These are phyloP conservation scores for Tetraselmis chui DNA, from an alignment of 139 green algal genomes.

Conservation along the genomic window DNA sequence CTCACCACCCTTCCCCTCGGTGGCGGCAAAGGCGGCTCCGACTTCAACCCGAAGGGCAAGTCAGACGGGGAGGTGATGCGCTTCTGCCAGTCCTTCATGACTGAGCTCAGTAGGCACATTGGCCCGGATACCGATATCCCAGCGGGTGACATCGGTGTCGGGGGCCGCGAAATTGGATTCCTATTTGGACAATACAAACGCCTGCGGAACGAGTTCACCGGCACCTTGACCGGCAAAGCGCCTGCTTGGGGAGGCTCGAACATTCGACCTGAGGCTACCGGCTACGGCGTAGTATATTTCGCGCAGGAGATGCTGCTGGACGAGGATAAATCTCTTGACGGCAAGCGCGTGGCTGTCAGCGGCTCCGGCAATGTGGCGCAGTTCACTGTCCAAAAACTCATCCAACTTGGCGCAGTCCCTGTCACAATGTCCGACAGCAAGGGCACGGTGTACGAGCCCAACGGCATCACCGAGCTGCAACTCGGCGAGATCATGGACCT, in stretches of 20 bases:
- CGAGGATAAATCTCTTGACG: constrained; percentile 27
- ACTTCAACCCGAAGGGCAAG: constrained; percentile 81
- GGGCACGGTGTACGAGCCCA: constrained; percentile 45
- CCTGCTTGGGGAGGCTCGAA: constrained; percentile 57
- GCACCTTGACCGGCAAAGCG: constrained; percentile 68
- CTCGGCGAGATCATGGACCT: constrained; percentile 22
- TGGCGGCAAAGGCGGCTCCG: constrained; percentile 70
- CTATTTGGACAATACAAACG: constrained; percentile 85
- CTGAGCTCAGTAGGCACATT: constrained; percentile 55
- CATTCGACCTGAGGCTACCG: constrained; percentile 77
- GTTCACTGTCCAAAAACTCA: constrained; percentile 57
- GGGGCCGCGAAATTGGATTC: constrained; percentile 64
- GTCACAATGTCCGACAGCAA: constrained; percentile 61
- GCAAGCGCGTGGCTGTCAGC: constrained; percentile 49
- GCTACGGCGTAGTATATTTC: constrained; percentile 77
- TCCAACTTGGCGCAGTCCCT: constrained; percentile 55
- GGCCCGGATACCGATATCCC: constrained; percentile 62
- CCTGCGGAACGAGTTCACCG: constrained; percentile 45
- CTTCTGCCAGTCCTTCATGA: constrained; percentile 78
- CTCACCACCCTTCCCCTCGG: constrained; percentile 75
- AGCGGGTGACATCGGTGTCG: constrained; percentile 78
- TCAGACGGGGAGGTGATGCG: constrained; percentile 54
- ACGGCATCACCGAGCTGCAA: constrained; percentile 58
- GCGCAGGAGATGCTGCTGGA: constrained; percentile 40
- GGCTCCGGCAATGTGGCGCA: constrained; percentile 66